Evolutionary conservation across 306 rosid genomes (phyloP), one percentile per base, ranked within the genome.

Genomic region (Trifolium pratense): DNA sequence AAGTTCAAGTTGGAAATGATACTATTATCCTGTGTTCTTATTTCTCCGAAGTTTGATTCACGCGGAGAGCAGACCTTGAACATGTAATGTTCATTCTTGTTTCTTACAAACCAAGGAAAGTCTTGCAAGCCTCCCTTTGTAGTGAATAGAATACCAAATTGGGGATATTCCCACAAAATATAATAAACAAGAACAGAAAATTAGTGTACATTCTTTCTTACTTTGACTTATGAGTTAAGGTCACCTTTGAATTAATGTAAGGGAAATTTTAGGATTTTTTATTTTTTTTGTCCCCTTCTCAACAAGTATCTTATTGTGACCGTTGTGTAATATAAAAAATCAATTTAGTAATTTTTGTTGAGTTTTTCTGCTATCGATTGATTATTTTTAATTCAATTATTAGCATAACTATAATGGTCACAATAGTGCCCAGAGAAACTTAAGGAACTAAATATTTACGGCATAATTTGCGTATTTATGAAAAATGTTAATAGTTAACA

Each of bases 1-100:
- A 93, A 76, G 80, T 89, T 74, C 83, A 42, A 73, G 96, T 85
- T 51, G 88, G 78, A 52, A 62, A 83, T 66, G 87, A 79, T 70
- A 68, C 59, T 52, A 74, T 61, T 42, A 77, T 91, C 70, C 59
- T 93, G 80, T 83, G 96, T 66, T 78, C 89, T 11, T 91, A 87
- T 84, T 89, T 93, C 86, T 85, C 89, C 2, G 79, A 80, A 68
- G 76, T 83, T 79, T 77, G 56, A 81, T 68, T 34, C 46, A 42
- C 14, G 53, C 32, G 11, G 20, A 18, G 49, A 39, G 45, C 56
- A 46, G 68, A 77, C 48, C 43, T 16, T 42, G 57, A 31, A 39
- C 53, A 13, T 48, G 17, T 61, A 16, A 17, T 25, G 45, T n/a
- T 25, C 60, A 34, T 76, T 68, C 26, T 21, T 46, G 63, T 45